Conservation (phyloP, 208 protist species). For the Trypanosoma lewisi region DNA sequence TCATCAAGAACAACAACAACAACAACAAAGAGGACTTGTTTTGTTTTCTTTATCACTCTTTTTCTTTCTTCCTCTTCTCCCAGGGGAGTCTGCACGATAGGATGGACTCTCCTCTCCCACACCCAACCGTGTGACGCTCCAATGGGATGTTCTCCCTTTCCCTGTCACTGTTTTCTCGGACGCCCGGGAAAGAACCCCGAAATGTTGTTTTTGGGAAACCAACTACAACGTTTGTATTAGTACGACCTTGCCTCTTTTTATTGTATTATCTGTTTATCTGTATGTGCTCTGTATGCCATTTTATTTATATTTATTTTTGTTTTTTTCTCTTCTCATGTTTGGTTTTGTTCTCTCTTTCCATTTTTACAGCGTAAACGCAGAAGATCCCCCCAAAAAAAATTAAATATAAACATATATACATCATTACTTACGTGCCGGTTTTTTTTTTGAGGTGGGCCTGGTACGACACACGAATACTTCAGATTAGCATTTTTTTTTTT, state of each 20-base stretch:
- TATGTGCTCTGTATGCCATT: neutral
- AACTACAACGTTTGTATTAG: neutral
- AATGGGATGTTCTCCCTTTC: slow-evolving; percentile 7
- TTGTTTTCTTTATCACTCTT: no score
- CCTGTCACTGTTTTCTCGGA: slow-evolving; percentile 2
- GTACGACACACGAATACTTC: neutral
- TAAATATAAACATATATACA: slow-evolving; percentile 15
- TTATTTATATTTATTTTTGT: neutral
- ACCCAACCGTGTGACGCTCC: no score
- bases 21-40: no score
- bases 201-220: neutral
- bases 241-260: no score
- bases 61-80: no score
- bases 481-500: no score
- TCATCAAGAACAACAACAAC: no score
- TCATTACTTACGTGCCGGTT: neutral
- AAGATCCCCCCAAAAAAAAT: no score
- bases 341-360: neutral
- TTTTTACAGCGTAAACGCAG: neutral
- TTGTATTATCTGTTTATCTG: no score
- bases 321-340: neutral
- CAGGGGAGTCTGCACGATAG: no score
- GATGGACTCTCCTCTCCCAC: no score
- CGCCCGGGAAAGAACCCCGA: slow-evolving; percentile 10
- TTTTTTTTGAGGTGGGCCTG: neutral